Evolutionary conservation across 2,329 filamentous ascomycete genomes (phyloP), one percentile per base, ranked within the genome.

Genomic region (Xylaria sp.): DNA sequence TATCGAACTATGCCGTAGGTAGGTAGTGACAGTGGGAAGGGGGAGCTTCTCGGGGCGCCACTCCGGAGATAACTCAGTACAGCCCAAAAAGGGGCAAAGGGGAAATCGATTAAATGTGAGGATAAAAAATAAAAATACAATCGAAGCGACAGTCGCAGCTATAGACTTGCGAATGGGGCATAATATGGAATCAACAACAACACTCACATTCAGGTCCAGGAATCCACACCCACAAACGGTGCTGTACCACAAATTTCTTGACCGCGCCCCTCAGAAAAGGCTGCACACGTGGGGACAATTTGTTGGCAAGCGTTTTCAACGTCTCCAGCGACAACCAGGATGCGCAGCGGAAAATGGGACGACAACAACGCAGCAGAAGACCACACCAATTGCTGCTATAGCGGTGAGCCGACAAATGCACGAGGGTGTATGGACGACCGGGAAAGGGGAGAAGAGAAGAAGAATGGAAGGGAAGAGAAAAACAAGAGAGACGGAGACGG

Each of bases 231-330:
- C 63, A 72, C 65, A 70, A 70, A 67, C 65, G 65, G 65, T 45
- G 61, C 66, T 55, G 71, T 73, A 72, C 68, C 70, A 72, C 70
- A 73, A 70, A 70, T 67, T 65, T 68, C 64, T 69, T 67, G 58
- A 34, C 63, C 70, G 65, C 65, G 69, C 71, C 71, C 61, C 68
- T 73, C 68, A 72, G 64, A 65, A 70, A 68, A 72, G 68, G 69
- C 69, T 73, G 70, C 69, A 72, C 71, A 73, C 71, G 71, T 73
- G 71, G 71, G 70, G 70, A 69, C 70, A 69, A 63, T 68, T 71
- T 61, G 67, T 72, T 72, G 68, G 66, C 64, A 64, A 66, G 58
- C 42, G 65, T 65, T 65, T 67, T 61, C 48, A 58, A 65, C 27
- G 61, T 70, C 65, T 68, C 71, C 69, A 68, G 69, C 64, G 61